Evolutionary conservation across 352 stramenopile species (phyloP).

Genomic region (Globisporangium megalacanthum): DNA sequence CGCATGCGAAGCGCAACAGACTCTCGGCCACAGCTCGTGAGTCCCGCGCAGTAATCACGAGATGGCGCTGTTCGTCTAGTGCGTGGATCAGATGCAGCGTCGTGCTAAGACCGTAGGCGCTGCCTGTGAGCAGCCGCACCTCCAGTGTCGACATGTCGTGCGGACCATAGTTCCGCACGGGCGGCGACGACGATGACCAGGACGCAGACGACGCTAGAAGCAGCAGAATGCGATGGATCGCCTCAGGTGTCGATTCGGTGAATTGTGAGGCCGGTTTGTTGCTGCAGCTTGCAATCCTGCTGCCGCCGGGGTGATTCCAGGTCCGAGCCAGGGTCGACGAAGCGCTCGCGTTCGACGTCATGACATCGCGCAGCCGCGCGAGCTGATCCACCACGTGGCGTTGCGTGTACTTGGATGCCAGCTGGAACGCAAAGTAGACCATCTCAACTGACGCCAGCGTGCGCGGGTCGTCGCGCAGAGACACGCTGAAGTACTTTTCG

Average conservation of each 20-base stretch:
- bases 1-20: constrained; percentile 32
- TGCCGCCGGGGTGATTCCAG: not conserved
- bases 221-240: constrained; percentile 9
- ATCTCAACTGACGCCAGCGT: constrained; percentile 23
- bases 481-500: constrained; percentile 70
- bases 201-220: constrained; percentile 5
- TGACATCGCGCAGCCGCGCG: constrained; percentile 12
- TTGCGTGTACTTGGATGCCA: constrained; percentile 17
- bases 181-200: constrained; percentile 4
- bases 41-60: constrained; percentile 21
- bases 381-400: constrained; percentile 2
- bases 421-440: constrained; percentile 38
- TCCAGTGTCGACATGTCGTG: constrained; percentile 7
- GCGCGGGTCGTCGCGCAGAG: constrained; percentile 22
- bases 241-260: constrained; percentile 1
- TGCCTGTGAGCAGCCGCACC: constrained; percentile 22
- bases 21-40: constrained; percentile 12
- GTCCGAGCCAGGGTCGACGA: constrained; percentile 3
- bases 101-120: constrained; percentile 29
- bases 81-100: constrained; percentile 31
- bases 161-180: not conserved
- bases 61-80: constrained; percentile 20
- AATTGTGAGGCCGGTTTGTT: not conserved
- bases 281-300: not conserved
- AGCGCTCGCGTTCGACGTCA: constrained; percentile 20